phyloP scores from a whole-genome alignment of 2,329 filamentous ascomycete genomes.

The Ceratocystis albifundus region DNA sequence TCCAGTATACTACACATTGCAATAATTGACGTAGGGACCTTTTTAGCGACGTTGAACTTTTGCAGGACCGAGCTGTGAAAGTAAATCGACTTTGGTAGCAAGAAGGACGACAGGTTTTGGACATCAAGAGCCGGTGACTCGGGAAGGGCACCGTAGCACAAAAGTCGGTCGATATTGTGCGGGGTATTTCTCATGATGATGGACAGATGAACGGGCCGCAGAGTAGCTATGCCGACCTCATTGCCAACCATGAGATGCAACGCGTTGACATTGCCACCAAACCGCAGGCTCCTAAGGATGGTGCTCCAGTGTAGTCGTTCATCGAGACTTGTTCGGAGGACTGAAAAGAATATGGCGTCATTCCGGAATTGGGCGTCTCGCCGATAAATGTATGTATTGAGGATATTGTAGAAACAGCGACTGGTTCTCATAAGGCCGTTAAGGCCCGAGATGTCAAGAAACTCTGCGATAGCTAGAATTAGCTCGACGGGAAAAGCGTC shows the following conservation, averaged over 20 bases:
- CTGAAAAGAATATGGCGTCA: constrained; percentile 15
- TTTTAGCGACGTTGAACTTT: constrained; percentile 1
- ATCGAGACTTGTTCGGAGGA: neutral
- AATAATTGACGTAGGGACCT: constrained; percentile 13
- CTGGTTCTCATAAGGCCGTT: constrained; percentile 4
- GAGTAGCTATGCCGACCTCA: neutral
- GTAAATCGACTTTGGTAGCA: constrained; percentile 8
- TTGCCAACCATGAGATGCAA: constrained; percentile 8
- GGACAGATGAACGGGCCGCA: constrained; percentile 19
- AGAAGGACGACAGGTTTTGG: constrained; percentile 1
- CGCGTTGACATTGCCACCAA: constrained; percentile 13
- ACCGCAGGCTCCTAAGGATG: constrained; percentile 15
- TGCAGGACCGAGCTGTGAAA: constrained; percentile 8
- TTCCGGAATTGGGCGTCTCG: constrained; percentile 1
- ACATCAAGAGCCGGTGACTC: neutral
- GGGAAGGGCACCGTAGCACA: constrained; percentile 7
- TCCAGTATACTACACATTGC: constrained; percentile 11
- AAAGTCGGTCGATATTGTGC: constrained; percentile 13
- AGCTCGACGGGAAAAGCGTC: constrained; percentile 13
- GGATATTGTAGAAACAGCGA: constrained; percentile 5
- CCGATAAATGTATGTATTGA: constrained; percentile 14
- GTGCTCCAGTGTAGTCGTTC: neutral
- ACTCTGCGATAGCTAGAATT: constrained; percentile 12
- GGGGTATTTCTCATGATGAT: constrained; percentile 8
- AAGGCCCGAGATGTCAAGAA: constrained; percentile 11